phyloP scores from a whole-genome alignment of 2,329 filamentous ascomycete species.

The Pseudogymnoascus sp. region DNA sequence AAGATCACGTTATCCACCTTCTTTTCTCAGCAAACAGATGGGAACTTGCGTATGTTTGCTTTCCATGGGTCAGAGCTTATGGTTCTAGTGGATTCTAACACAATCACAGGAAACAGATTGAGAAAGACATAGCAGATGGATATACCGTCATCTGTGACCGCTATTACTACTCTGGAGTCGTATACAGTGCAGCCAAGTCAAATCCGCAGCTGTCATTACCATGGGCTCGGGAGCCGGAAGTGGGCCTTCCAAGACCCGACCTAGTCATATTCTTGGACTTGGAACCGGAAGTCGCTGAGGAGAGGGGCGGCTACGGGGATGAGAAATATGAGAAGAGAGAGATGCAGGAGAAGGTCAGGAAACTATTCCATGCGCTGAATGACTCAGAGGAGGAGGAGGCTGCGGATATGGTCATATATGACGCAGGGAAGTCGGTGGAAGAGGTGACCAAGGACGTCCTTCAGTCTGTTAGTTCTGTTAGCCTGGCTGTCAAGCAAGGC shows the following conservation, averaged over 20 bases:
- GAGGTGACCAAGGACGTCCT: constrained; percentile 46
- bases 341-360: constrained; percentile 73
- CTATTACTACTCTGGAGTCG: constrained; percentile 90
- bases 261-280: constrained; percentile 82
- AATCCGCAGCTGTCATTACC: constrained; percentile 59
- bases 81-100: not conserved
- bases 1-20: constrained; percentile 65
- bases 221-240: constrained; percentile 80
- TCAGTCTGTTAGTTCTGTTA: constrained; percentile 32
- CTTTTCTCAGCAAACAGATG: constrained; percentile 67
- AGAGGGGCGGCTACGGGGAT: constrained; percentile 76
- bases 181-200: constrained; percentile 84
- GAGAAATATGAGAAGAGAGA: constrained; percentile 82
- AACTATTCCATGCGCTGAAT: constrained; percentile 57
- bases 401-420: constrained; percentile 46
- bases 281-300: constrained; percentile 60
- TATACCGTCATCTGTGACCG: constrained; percentile 78
- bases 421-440: constrained; percentile 46
- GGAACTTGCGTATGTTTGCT: constrained; percentile 38
- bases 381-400: constrained; percentile 40
- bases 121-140: constrained; percentile 51
- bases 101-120: constrained; percentile 40
- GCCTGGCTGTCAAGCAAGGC: not conserved
- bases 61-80: constrained; percentile 24
- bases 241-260: constrained; percentile 81